A percentile compares a stretch with the other conserved stretches of the same genome.
phyloP scores from a whole-genome alignment of 164 flowering plant species.

The Paratinospora sagittata region DNA sequence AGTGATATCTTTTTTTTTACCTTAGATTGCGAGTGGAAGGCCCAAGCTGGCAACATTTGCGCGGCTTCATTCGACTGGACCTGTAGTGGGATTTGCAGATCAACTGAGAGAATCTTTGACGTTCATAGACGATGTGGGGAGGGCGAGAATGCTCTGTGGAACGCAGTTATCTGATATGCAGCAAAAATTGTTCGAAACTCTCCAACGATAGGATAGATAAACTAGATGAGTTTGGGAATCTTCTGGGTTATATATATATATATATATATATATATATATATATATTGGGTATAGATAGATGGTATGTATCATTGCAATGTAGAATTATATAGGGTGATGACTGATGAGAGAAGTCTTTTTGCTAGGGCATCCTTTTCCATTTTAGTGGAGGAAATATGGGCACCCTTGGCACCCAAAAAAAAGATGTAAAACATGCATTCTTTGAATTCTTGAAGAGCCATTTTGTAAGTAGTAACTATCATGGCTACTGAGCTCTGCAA shows the following conservation, averaged over 20 bases:
- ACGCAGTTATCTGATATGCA: neutral
- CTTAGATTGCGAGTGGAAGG: constrained; percentile 11
- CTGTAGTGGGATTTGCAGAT: constrained; percentile 12
- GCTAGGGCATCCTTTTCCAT: constrained; percentile 2
- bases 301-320: neutral
- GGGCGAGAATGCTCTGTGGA: constrained; percentile 11
- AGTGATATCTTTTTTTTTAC: neutral
- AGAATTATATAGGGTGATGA: neutral
- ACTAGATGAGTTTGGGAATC: neutral
- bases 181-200: neutral
- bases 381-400: constrained; percentile 1
- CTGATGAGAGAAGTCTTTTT: constrained; percentile 1
- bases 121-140: constrained; percentile 10
- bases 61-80: constrained; percentile 10
- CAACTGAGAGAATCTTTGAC: constrained; percentile 6
- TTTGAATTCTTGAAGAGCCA: constrained; percentile 7
- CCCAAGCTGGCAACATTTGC: constrained; percentile 8
- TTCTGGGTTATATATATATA: neutral
- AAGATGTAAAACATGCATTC: neutral
- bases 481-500: constrained; percentile 5
- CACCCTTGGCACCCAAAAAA: neutral
- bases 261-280: neutral
- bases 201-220: neutral
- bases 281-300: neutral
- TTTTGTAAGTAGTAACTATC: constrained; percentile 4